Conservation (phyloP, 768 basidiomycete genomes). For the Phallus indusiatus region DNA sequence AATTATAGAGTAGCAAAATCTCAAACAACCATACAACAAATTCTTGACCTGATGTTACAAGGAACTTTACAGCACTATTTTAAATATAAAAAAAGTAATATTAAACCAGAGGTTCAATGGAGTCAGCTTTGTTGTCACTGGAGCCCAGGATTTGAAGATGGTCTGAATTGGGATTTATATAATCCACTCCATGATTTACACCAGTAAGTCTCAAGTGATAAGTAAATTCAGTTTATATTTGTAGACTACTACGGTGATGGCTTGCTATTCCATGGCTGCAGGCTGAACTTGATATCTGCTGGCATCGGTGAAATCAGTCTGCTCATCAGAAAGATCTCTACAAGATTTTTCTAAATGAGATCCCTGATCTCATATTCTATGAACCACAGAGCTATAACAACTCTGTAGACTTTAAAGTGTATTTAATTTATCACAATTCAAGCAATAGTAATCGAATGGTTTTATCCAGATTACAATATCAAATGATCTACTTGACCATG, state of each 20-base stretch:
- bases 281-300: slow-evolving; percentile 25
- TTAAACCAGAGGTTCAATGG: slow-evolving; percentile 37
- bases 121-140: slow-evolving; percentile 19
- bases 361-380: slow-evolving; percentile 25
- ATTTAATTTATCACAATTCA: not conserved
- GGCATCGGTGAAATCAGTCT: slow-evolving; percentile 15
- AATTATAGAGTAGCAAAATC: slow-evolving; percentile 25
- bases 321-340: slow-evolving; percentile 19
- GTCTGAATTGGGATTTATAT: slow-evolving; percentile 17
- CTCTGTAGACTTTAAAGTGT: slow-evolving; percentile 27
- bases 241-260: slow-evolving; percentile 32
- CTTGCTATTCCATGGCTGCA: slow-evolving; percentile 27
- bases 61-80: slow-evolving; percentile 34
- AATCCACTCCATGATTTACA: not conserved
- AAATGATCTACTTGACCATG: slow-evolving; percentile 13
- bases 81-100: slow-evolving; percentile 27
- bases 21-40: slow-evolving; percentile 30
- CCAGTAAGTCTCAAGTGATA: not conserved
- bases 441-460: not conserved
- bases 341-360: slow-evolving; percentile 31
- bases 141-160: slow-evolving; percentile 28
- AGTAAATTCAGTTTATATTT: not conserved
- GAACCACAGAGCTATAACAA: slow-evolving; percentile 21
- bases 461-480: slow-evolving; percentile 16
- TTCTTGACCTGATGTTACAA: slow-evolving; percentile 27